Conservation (phyloP, 2,329 filamentous ascomycete species). For the Exophiala lecanii-corni region DNA sequence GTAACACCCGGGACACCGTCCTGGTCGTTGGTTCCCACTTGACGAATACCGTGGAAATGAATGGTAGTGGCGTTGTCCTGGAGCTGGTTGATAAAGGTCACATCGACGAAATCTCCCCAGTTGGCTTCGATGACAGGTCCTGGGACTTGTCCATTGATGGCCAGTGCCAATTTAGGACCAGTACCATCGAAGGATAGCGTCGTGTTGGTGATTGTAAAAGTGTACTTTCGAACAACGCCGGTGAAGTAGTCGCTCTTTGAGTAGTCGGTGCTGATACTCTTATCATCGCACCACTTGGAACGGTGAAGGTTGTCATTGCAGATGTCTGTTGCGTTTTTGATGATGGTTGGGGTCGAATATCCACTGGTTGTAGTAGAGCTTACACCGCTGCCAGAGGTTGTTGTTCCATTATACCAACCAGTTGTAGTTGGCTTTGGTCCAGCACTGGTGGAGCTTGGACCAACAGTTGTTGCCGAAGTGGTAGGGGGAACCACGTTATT, state of each 20-base stretch:
- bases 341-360: neutral
- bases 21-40: conserved; percentile 48
- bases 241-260: conserved; percentile 17
- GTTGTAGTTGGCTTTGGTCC: conserved; percentile 1
- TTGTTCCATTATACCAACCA: neutral
- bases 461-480: neutral
- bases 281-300: conserved; percentile 20
- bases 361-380: conserved; percentile 5
- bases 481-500: conserved; percentile 4
- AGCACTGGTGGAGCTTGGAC: conserved; percentile 1
- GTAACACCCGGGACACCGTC: conserved; percentile 55
- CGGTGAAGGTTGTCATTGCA: conserved; percentile 21
- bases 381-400: neutral
- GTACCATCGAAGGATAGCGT: conserved; percentile 22
- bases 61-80: conserved; percentile 56
- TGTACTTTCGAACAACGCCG: conserved; percentile 19
- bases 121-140: conserved; percentile 63
- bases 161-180: conserved; percentile 51
- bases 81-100: conserved; percentile 53
- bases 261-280: conserved; percentile 16
- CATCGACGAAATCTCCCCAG: conserved; percentile 54
- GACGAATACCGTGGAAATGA: conserved; percentile 47
- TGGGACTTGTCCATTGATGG: conserved; percentile 64
- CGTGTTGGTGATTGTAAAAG: conserved; percentile 21
- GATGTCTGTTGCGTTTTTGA: conserved; percentile 11